Evolutionary conservation across 2,329 filamentous ascomycete species (phyloP).

Genomic region (Alternaria sp.): DNA sequence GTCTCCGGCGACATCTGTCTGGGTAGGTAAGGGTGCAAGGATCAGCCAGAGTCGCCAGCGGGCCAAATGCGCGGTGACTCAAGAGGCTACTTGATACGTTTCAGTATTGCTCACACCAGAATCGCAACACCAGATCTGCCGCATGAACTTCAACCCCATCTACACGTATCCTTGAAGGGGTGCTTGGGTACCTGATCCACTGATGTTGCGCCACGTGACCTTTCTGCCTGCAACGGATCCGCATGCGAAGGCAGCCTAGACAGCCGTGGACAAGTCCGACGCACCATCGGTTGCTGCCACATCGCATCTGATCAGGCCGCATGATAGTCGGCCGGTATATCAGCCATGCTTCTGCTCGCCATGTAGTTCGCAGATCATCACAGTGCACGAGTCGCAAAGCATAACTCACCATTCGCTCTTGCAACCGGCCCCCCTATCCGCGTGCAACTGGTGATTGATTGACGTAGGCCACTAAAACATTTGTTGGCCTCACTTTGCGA

Average conservation of each 20-base stretch:
- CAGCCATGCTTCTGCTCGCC: conserved; percentile 12
- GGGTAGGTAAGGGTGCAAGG: neutral
- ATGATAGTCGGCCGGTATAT: conserved; percentile 18
- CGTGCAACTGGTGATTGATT: conserved; percentile 31
- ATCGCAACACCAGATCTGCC: neutral
- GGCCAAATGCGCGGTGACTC: neutral
- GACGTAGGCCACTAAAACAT: conserved; percentile 31
- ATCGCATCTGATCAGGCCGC: conserved; percentile 27
- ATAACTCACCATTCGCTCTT: conserved; percentile 4
- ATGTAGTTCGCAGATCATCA: conserved; percentile 21
- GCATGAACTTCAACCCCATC: neutral
- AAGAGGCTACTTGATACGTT: neutral
- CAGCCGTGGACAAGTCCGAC: conserved; percentile 19
- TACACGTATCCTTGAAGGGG: neutral
- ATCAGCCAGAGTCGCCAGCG: neutral
- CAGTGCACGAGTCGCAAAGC: conserved; percentile 14
- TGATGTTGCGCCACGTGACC: conserved; percentile 6
- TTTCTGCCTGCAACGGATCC: conserved; percentile 9
- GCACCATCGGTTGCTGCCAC: conserved; percentile 13
- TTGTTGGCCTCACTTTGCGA: conserved; percentile 27
- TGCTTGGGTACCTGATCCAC: neutral
- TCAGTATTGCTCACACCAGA: neutral
- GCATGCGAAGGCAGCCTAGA: conserved; percentile 11
- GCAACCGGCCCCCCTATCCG: conserved; percentile 27
- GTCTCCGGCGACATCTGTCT: neutral